Evolutionary conservation across 768 basidiomycete species (phyloP), one percentile per base, ranked within the genome.

Genomic region (Phaeotremella fagi): DNA sequence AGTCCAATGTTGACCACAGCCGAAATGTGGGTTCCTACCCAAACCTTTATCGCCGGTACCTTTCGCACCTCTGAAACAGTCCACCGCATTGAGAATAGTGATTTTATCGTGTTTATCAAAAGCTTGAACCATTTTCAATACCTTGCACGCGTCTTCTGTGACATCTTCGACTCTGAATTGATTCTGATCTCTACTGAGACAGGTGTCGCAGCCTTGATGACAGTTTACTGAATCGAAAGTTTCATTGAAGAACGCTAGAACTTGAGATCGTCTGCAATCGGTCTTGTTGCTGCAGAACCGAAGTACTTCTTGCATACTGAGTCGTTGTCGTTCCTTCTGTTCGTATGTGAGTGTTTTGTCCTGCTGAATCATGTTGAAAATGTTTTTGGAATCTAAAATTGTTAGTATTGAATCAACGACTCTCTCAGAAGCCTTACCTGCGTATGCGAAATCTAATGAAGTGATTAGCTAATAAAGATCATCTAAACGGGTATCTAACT

Each of bases 161-260:
- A 88, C 79, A 66, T 95, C 84, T 33, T 79, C 74, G 20, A 61
- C 53, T 11, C 75, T 76, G 16, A 79, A 66, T 4, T 79, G 62
- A 7, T 75, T 77, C 15, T 78, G 76, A 27, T 77, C 76, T 15
- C 67, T 54, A 46, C 80, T 77, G 37, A 80, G 75, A 69, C 95
- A 99, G 58, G 88, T 91, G 72, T 98, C 88, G 72, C 95, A 99
- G 3, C 80, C 79, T 35, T 78, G 76, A 31, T 80, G 73, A 67
- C 95, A 99, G 15, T 82, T 60, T 23, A 70, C 75, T 27, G 80
- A 76, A 55, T 85, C 80, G 74, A 97, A 97, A 7, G 77, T 77
- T 70, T 99, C 88, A 57, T 82, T 83, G 63, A 95, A 98, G 73
- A 88, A 88, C n/a, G 81, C 80, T 16, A 99, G 81, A n/a, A 97